Base-by-base conservation (phyloP, 768 basidiomycete genomes). In the Amanita subjunquillea region DNA sequence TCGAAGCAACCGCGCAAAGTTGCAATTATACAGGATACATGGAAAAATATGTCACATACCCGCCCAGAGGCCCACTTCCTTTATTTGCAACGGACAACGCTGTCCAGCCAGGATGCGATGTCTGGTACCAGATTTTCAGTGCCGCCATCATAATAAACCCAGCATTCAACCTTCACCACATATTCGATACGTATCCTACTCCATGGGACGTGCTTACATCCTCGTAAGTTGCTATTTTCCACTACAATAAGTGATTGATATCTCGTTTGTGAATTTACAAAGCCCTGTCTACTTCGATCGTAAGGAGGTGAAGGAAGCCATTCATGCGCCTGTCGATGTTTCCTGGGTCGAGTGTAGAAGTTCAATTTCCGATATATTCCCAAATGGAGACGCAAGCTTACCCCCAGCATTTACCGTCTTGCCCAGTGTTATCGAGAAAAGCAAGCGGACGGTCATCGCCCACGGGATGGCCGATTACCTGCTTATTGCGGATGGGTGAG, bases 171-270 rank as follows among this genome's bases (percentile, higher is more conserved):
- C 73, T 87, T 6, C 89, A 89, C 62, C 77, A 82, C 20, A 85
- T 89, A 50, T 85, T 86, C 65, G 85, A 87, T 60, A 85, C 79
- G 56, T 86, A 70, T 65, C 87, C 85, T 0, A 72, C 84, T 38
- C 68, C 83, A 10, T 88, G 84, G 86, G 86, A 88, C 55, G 84
- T 87, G 4, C 80, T 88, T 30, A 86, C 85, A 15, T 87, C 84
- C 74, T 85, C 86, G 80, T 85, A 58, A 34, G 79, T 32, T 63
- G 2, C 6, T 9, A 29, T 8, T 27, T 32, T 32, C 3, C 30
- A 30, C 30, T 30, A 30, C 30, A 32, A 32, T 32, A 32, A 13
- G 34, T 13, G n/a, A n/a, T n/a, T n/a, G n/a, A n/a, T 34, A 34
- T 13, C 34, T 34, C 80, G 0, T 82, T 79, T 65, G 56, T 60